Evolutionary conservation across 441 rosid species (phyloP), one percentile per base, ranked within the genome.

Genomic region (Pelargonium citronellum): DNA sequence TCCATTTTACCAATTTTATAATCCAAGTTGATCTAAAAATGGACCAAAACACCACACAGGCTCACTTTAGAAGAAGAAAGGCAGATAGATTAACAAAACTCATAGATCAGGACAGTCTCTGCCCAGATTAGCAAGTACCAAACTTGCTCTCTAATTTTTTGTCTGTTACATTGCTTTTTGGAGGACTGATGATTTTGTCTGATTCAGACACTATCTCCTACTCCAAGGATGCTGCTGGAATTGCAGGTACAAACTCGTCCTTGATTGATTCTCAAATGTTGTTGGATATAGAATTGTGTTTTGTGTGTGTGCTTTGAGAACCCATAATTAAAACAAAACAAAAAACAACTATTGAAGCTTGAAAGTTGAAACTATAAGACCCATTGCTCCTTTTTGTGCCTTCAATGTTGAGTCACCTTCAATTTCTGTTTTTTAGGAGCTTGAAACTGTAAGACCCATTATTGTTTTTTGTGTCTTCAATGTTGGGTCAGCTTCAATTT

Each of bases 161-260:
- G 5, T 64, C 34, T 24, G 53, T 9, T 39, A 16, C 24, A 10
- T 37, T 66, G 13, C 6, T 34, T 27, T 34, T 8, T 27, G 16
- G 12, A n/a, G 64, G 37, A 57, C 70, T 67, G 69, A 87, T 91
- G 95, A 63, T 81, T 80, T 57, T 73, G 12, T 75, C 71, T 46
- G 55, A 66, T 65, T 37, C 73, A 8, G 19, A 39, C 67, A 63
- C 66, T 65, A 43, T 76, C 74, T 30, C 66, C 63, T 62, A 77
- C 70, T 80, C 77, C 71, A 83, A 79, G 73, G 87, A 84, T 87
- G 87, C 84, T 62, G 93, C 93, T 63, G 97, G 97, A 78, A 74
- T 87, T 71, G 93, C 95, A 39, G 95, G 97, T 91, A 79, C 69
- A 47, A 34, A 69, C 66, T 78, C 43, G 11, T 16, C 34, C 37